Base-by-base conservation (phyloP, 139 green algal species). In the Picocystis salinarum region DNA sequence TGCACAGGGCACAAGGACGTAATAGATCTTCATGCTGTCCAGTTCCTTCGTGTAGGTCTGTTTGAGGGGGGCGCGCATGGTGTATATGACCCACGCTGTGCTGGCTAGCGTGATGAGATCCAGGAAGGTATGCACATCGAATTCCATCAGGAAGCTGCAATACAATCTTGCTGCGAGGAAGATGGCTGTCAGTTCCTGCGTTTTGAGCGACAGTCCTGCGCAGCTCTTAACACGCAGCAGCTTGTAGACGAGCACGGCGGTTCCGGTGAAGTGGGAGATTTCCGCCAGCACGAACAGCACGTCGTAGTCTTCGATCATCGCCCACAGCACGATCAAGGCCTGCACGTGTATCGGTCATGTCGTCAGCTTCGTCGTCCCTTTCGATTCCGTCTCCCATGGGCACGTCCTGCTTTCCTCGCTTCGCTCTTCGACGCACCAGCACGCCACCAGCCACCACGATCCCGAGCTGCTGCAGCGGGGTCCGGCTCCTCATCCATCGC, bases 141-240 rank as follows among this genome's bases (percentile, higher is more conserved):
- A 93, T 70, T 96, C 87, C 87, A 96, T 95, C 70, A 95, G 83
- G 55, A 95, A 82, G 60, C 75, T 90, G 66, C 76, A 89, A 61
- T 90, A 83, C 3, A 96, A 63, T 23, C 86, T 64, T n/a, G 92
- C 67, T 13, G 48, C 53, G 27, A 96, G 59, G 50, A 95, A 96
- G 1, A 79, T 60, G 1, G 64, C 75, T n/a, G 83, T 96, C 6
- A 96, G 62, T 40, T 91, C 65, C 45, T 96, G 86, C 9, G 72
- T 79, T 30, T 79, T 68, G 23, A 93, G 46, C 1, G 83, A 94
- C 26, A 96, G 57, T 13, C 86, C 85, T 77, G 77, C 79, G 12
- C 66, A 73, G 28, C 72, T 87, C 20, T 75, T 71, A 56, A 92
- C 91, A 33, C 55, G 69, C 17, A 83, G 59, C 23, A 97, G 58